These are phyloP conservation scores for Backusella sp. DNA, from an alignment of 192 early-diverging fungal genomes.

Conservation along the genomic window DNA sequence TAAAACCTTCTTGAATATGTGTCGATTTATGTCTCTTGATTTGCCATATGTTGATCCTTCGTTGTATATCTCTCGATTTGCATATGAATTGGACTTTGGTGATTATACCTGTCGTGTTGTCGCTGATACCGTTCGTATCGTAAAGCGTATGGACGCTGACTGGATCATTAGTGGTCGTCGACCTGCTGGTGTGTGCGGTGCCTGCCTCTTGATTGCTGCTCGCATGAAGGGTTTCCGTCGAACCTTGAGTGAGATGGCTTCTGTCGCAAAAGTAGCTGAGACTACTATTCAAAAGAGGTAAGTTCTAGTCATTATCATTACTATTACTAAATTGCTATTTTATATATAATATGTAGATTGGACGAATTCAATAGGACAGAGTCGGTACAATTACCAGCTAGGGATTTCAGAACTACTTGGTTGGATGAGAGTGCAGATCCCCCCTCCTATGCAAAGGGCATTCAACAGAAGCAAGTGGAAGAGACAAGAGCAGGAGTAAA, in stretches of 20 bases:
- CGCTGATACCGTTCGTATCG: conserved; percentile 77
- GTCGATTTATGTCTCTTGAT: conserved; percentile 42
- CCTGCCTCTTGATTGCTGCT: conserved; percentile 85
- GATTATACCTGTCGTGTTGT: conserved; percentile 77
- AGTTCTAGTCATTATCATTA: not conserved
- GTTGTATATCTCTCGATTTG: conserved; percentile 91
- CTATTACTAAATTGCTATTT: no score
- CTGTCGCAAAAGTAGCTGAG: no score
- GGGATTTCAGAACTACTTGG: conserved; percentile 82
- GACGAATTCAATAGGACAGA: conserved; percentile 82
- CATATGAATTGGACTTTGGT: conserved; percentile 86
- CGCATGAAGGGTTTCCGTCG: conserved; percentile 63
- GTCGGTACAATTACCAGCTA: conserved; percentile 69
- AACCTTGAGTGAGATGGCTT: no score
- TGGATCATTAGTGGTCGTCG: conserved; percentile 90
- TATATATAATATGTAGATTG: conserved; percentile 44
- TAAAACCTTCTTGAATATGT: conserved; percentile 78
- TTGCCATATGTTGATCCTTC: conserved; percentile 88
- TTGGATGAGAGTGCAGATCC: conserved; percentile 82
- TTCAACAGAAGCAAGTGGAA: not conserved
- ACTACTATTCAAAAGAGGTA: conserved; percentile 53
- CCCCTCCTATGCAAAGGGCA: conserved; percentile 67
- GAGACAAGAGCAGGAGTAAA: not conserved
- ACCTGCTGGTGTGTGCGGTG: conserved; percentile 93
- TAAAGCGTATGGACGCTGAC: conserved; percentile 89